Conservation (phyloP, 768 basidiomycete species). For the Amanita subjunquillea region DNA sequence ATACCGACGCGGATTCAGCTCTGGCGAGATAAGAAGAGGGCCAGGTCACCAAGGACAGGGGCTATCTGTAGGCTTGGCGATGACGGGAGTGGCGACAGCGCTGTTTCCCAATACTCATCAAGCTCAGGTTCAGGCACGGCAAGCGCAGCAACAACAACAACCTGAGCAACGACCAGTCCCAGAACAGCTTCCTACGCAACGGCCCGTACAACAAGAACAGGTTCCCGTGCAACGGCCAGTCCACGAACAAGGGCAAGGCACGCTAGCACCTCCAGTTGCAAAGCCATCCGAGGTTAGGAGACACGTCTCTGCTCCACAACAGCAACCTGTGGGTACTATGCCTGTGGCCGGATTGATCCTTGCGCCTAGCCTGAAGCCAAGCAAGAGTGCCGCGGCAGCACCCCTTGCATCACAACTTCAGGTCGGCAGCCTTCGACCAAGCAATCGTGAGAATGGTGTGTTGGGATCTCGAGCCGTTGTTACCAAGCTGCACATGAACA, state of each 20-base stretch:
- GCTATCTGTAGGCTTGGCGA: constrained; percentile 11
- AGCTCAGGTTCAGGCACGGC: constrained; percentile 1
- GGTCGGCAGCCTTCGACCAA: constrained; percentile 6
- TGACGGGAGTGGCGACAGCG: constrained; percentile 7
- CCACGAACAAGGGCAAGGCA: background rate
- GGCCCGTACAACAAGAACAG: background rate
- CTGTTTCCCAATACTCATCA: constrained; percentile 12
- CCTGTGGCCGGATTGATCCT: constrained; percentile 6
- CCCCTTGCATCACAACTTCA: constrained; percentile 38
- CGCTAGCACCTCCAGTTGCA: background rate
- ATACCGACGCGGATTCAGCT: constrained; percentile 40
- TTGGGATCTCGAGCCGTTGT: background rate
- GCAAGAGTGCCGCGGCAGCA: constrained; percentile 48
- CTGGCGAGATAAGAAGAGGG: constrained; percentile 29
- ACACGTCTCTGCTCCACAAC: constrained; percentile 1
- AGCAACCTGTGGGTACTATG: background rate
- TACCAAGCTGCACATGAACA: background rate
- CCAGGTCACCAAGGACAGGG: constrained; percentile 10
- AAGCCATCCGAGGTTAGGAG: background rate
- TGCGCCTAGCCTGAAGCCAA: constrained; percentile 29
- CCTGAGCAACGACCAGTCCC: background rate
- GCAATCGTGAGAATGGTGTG: constrained; percentile 1
- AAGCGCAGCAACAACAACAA: background rate
- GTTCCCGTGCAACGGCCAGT: background rate
- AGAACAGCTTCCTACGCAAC: background rate